Base-by-base conservation (phyloP, 495 filamentous ascomycete species). In the Chaetomium tenue region DNA sequence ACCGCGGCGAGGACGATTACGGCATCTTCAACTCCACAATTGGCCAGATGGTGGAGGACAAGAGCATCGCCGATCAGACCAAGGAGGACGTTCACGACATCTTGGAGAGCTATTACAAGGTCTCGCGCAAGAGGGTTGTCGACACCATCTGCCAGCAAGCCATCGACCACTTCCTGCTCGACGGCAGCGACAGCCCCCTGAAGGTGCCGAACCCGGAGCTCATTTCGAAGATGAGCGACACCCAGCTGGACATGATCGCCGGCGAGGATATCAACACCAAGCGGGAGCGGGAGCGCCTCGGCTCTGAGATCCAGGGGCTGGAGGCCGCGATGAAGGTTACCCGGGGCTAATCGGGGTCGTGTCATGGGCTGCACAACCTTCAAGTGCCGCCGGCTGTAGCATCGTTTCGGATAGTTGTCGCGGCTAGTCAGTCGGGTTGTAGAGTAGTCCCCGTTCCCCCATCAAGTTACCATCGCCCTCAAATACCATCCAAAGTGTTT, bases 81-180 rank as follows among this genome's bases (percentile, higher is more conserved):
- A 66, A 79, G 9, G 73, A 81, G 52, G 78, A 85, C 0, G 78
- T 89, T 8, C 84, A 88, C 53, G 83, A 89, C 63, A 80, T 82
- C 18, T 71, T 89, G 2, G 60, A 80, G 52, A 74, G 80, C 2
- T 89, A 89, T 69, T 89, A 89, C 74, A 82, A 83, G 50, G 83
- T 88, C 0, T 79, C 84, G 0, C 72, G 67, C 22, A 83, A 82
- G 60, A 75, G 82, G 1, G 87, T 89, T 56, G 76, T 86, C 11
- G 86, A 89, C 60, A 77, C 73, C 59, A 71, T 88, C 18, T 84
- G 76, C 64, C 66, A 66, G 18, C 74, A 74, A 51, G 77, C 65
- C 0, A 63, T 78, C 9, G 71, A 76, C 39, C 63, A 79, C 53
- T 69, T 63, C 57, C 67, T 80, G 13, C 72, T 80, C 1, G 42